Evolutionary conservation across 352 stramenopile species (phyloP).

Genomic region (Globisporangium okanoganense): DNA sequence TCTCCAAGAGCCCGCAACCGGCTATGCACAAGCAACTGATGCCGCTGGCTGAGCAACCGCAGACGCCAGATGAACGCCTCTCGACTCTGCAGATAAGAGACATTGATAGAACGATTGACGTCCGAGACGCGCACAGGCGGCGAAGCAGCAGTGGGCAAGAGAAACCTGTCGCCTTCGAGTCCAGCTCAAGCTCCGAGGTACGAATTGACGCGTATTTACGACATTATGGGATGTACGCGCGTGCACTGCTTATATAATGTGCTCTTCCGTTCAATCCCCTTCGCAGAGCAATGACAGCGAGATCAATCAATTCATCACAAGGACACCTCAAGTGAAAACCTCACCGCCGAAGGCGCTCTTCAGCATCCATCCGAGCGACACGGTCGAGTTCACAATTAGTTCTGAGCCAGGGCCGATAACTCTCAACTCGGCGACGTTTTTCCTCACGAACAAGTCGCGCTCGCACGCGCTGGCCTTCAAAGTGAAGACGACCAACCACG

Average conservation of each 20-base stretch:
- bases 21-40: conserved; percentile 8
- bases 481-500: conserved; percentile 77
- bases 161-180: conserved; percentile 1
- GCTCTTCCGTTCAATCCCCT: no score
- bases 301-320: background rate
- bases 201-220: no score
- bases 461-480: conserved; percentile 61
- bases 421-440: conserved; percentile 29
- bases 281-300: conserved; percentile 7
- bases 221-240: no score
- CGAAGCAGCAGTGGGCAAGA: background rate
- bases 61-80: conserved; percentile 2
- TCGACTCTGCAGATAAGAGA: background rate
- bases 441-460: conserved; percentile 56
- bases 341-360: conserved; percentile 27
- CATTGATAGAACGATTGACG: conserved; percentile 12
- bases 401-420: conserved; percentile 24
- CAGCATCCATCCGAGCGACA: conserved; percentile 38
- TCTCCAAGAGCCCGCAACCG: conserved; percentile 12
- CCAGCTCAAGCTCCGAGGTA: conserved; percentile 6
- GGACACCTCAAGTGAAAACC: conserved; percentile 5
- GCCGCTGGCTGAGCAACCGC: conserved; percentile 12
- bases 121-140: background rate
- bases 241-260: no score
- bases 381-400: conserved; percentile 41